Base-by-base conservation (phyloP, 1,284 basidiomycete genomes). In the Moesziomyces sp. region DNA sequence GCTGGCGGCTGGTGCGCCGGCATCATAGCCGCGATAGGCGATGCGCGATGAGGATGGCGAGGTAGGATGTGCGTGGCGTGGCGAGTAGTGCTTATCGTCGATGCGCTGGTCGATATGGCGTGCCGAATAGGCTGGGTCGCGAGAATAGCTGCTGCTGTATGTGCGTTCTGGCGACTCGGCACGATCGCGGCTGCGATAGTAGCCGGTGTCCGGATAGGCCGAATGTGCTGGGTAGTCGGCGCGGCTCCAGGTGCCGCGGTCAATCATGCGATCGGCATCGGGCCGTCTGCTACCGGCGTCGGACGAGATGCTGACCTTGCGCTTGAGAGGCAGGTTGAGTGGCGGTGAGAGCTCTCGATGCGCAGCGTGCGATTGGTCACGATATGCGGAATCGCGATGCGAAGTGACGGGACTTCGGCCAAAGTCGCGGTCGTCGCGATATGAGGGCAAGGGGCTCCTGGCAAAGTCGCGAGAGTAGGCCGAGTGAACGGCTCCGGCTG, bases 11-110 rank as follows among this genome's bases (percentile, higher is more conserved):
- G 70, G 52, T 18, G 56, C 40, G 8, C 46, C 49, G 26, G 55
- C 45, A 13, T 74, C 71, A 30, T 70, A 64, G 11, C 48, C 54
- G 13, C 53, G 52, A n/a, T 70, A 57, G 24, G 50, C 55, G 16
- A 48, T 46, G 28, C 66, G 66, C 6, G 58, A 52, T 5, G 72
- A 47, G 6, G 62, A 64, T 1, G 72, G 72, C 44, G 72, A 69
- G 6, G 56, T 26, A 11, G 65, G 62, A 30, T 58, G 56, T 10
- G 48, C 48, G 40, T 61, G 55, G n/a, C 63, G 71, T n/a, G 71
- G 71, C 46, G 71, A 74, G 48, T 64, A 74, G 52, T 58, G 66
- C 9, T 58, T 52, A n/a, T 74, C 72, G 13, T 61, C 65, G 21
- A 58, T 38, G 42, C 66, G 65, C 8, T 45, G 46, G 18, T 62